Evolutionary conservation across 1,139 yeast genomes (phyloP).

Genomic region (Sugiyamaella grinbergsii): DNA sequence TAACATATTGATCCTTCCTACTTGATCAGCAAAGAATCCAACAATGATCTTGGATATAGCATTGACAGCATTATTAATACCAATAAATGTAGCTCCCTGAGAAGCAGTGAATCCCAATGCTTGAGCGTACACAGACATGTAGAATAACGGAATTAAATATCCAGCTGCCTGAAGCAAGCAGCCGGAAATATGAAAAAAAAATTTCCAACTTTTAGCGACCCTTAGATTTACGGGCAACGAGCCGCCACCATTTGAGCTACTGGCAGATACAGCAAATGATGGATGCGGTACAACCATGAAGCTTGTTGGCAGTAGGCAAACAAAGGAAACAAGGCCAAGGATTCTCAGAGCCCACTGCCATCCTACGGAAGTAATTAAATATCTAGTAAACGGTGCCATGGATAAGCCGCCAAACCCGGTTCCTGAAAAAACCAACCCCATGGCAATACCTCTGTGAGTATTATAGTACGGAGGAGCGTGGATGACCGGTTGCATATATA

Average conservation of each 20-base stretch:
- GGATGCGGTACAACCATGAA: slow-evolving; percentile 30
- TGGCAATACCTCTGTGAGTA: slow-evolving; percentile 47
- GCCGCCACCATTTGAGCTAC: neutral
- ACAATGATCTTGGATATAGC: slow-evolving; percentile 46
- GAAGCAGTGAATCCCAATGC: slow-evolving; percentile 44
- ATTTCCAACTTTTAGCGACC: slow-evolving; percentile 35
- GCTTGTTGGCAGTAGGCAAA: slow-evolving; percentile 23
- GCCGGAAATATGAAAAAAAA: slow-evolving; percentile 42
- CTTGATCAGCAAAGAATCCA: slow-evolving; percentile 45
- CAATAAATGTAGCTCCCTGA: slow-evolving; percentile 50
- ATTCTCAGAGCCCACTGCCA: slow-evolving; percentile 49
- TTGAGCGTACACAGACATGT: slow-evolving; percentile 48
- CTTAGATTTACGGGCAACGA: slow-evolving; percentile 30
- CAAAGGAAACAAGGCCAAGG: slow-evolving; percentile 41
- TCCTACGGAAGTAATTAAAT: slow-evolving; percentile 41
- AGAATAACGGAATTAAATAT: slow-evolving; percentile 47
- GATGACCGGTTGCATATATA: slow-evolving; percentile 48
- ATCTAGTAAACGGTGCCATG: slow-evolving; percentile 45
- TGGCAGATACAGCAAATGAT: slow-evolving; percentile 32
- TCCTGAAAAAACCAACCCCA: slow-evolving; percentile 49
- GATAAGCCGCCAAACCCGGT: slow-evolving; percentile 49
- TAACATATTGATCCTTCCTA: slow-evolving; percentile 48
- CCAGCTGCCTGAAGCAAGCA: slow-evolving; percentile 49
- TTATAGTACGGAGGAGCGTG: slow-evolving; percentile 48
- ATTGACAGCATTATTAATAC: slow-evolving; percentile 48